phyloP scores from a whole-genome alignment of 2,329 filamentous ascomycete genomes.

The Aureobasidium vineae region DNA sequence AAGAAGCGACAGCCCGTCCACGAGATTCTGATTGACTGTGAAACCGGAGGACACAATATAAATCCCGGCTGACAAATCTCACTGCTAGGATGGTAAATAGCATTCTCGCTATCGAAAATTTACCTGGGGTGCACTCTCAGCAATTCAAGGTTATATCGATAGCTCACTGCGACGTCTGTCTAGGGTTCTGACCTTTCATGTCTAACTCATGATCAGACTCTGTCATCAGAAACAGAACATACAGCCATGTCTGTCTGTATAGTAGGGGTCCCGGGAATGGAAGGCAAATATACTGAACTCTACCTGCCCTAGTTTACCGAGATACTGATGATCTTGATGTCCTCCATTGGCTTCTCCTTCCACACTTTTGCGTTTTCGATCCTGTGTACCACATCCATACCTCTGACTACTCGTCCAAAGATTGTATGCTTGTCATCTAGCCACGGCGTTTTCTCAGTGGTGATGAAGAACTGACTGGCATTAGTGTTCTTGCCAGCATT shows the following conservation, averaged over 20 bases:
- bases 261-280: background rate
- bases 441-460: slow-evolving; percentile 96
- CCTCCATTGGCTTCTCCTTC: slow-evolving; percentile 92
- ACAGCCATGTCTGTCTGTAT: background rate
- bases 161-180: background rate
- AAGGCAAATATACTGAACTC: background rate
- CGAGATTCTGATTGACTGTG: background rate
- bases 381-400: slow-evolving; percentile 89
- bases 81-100: too few species aligned
- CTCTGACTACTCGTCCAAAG: slow-evolving; percentile 86
- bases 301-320: slow-evolving; percentile 29
- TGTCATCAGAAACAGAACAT: background rate
- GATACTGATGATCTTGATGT: slow-evolving; percentile 96
- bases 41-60: too few species aligned
- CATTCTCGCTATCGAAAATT: too few species aligned
- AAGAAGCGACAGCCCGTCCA: background rate
- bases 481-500: slow-evolving; percentile 96
- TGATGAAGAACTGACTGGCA: slow-evolving; percentile 97
- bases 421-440: slow-evolving; percentile 95
- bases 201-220: background rate
- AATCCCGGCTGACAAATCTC: too few species aligned
- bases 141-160: too few species aligned
- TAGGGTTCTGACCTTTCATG: background rate
- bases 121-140: too few species aligned
- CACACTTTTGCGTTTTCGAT: slow-evolving; percentile 89